These are phyloP conservation scores for Crucibulum laeve DNA, from an alignment of 768 basidiomycete species.

Conservation along the genomic window DNA sequence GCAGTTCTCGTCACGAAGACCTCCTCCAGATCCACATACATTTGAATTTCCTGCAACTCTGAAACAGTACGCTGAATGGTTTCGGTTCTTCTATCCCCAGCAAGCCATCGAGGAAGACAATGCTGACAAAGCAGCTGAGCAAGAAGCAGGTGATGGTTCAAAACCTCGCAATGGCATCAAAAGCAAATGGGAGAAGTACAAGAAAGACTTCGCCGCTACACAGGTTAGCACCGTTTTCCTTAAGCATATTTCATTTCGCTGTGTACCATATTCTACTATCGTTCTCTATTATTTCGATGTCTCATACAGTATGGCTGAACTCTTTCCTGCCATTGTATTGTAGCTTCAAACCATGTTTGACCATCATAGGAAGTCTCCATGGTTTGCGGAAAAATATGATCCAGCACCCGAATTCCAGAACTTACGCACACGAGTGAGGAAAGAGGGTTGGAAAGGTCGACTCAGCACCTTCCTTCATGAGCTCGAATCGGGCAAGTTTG, in stretches of 20 bases:
- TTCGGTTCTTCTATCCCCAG: constrained; percentile 69
- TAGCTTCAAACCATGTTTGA: constrained; percentile 96
- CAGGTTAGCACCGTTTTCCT: constrained; percentile 62
- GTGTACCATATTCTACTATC: constrained; percentile 15
- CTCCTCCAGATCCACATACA: constrained; percentile 75
- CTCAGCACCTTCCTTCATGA: constrained; percentile 71
- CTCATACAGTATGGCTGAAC: constrained; percentile 25
- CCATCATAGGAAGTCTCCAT: constrained; percentile 90
- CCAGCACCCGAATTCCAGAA: constrained; percentile 64
- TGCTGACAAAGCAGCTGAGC: constrained; percentile 79
- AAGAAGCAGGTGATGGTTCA: constrained; percentile 76
- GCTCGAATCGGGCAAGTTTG: constrained; percentile 81
- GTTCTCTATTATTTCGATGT: constrained; percentile 13
- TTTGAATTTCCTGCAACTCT: constrained; percentile 78
- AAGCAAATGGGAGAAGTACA: constrained; percentile 88
- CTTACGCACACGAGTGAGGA: constrained; percentile 74
- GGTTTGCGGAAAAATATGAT: constrained; percentile 97
- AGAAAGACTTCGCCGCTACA: constrained; percentile 81
- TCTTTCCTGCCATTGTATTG: constrained; percentile 31
- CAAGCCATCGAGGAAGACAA: constrained; percentile 80
- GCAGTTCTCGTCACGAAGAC: constrained; percentile 47
- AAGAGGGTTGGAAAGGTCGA: constrained; percentile 80
- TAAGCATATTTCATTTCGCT: constrained; percentile 19
- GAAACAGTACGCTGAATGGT: constrained; percentile 89
- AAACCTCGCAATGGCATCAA: constrained; percentile 85